phyloP scores from a whole-genome alignment of 331 rosid genomes.

The Pyrus hybrid region DNA sequence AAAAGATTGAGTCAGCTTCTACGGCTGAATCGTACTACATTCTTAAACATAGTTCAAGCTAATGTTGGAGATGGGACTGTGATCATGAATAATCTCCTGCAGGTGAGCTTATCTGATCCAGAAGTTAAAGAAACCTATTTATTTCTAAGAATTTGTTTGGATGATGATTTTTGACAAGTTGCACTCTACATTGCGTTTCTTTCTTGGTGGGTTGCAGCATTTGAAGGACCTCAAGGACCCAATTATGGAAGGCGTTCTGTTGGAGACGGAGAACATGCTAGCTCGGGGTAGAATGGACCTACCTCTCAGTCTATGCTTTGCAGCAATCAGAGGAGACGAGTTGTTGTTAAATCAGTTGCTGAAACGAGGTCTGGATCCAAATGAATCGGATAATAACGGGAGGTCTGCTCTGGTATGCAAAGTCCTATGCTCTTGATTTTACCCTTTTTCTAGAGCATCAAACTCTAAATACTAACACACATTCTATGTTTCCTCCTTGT shows the following conservation, averaged over 20 bases:
- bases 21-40: constrained; percentile 69
- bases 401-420: constrained; percentile 72
- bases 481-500: background rate
- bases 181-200: background rate
- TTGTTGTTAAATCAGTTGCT: constrained; percentile 59
- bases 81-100: constrained; percentile 88
- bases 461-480: background rate
- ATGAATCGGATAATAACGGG: constrained; percentile 69
- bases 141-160: background rate
- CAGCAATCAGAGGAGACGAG: constrained; percentile 79
- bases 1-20: constrained; percentile 77
- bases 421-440: constrained; percentile 1
- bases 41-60: constrained; percentile 78
- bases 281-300: constrained; percentile 89
- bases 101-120: constrained; percentile 37
- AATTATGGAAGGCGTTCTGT: constrained; percentile 68
- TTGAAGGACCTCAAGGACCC: constrained; percentile 62
- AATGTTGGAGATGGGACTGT: constrained; percentile 88
- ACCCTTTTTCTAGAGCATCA: background rate
- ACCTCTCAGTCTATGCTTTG: constrained; percentile 86
- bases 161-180: background rate
- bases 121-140: background rate
- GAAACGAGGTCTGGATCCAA: constrained; percentile 67
- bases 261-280: constrained; percentile 87
- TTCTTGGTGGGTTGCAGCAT: constrained; percentile 43